phyloP scores from a whole-genome alignment of 176 grass and related monocot genomes.

The Eleusine indica region DNA sequence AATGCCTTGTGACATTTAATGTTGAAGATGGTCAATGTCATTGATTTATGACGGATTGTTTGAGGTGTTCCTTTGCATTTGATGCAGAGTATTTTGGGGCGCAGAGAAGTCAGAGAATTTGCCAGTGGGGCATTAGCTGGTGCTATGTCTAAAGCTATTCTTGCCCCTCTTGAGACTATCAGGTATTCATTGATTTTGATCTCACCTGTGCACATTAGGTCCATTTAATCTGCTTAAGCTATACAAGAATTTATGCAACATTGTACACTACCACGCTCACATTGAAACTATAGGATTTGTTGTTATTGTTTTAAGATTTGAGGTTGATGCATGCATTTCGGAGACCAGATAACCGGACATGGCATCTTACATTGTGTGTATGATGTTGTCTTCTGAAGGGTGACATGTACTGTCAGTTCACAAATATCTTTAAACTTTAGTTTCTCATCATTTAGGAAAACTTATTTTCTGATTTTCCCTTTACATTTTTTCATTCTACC shows the following conservation, averaged over 20 bases:
- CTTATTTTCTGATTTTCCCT: not conserved
- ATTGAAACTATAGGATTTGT: slow-evolving; percentile 11
- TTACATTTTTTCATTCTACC: not conserved
- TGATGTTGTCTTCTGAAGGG: slow-evolving; percentile 14
- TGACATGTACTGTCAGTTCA: not conserved
- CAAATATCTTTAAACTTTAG: not conserved
- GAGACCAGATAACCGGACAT: slow-evolving; percentile 16
- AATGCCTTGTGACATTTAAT: not conserved
- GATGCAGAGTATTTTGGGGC: slow-evolving; percentile 54
- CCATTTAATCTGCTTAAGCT: slow-evolving; percentile 15
- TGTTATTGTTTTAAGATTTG: not conserved
- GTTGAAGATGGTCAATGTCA: slow-evolving; percentile 3
- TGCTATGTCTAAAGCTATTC: slow-evolving; percentile 90
- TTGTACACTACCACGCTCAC: not conserved
- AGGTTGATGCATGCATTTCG: slow-evolving; percentile 10
- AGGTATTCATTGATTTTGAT: slow-evolving; percentile 45
- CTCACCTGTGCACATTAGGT: not conserved
- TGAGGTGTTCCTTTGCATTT: slow-evolving; percentile 9
- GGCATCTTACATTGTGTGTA: slow-evolving; percentile 27
- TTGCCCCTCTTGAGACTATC: slow-evolving; percentile 85
- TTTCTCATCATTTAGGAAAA: not conserved
- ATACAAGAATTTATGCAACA: not conserved
- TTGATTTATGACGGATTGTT: slow-evolving; percentile 24
- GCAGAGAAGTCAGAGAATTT: slow-evolving; percentile 74
- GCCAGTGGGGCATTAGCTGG: slow-evolving; percentile 83